Percentiles rank a stretch among this genome's conserved stretches.
Evolutionary conservation across 2,329 filamentous ascomycete genomes (phyloP).

Genomic region (Teratosphaeria pseudoeucalypti): DNA sequence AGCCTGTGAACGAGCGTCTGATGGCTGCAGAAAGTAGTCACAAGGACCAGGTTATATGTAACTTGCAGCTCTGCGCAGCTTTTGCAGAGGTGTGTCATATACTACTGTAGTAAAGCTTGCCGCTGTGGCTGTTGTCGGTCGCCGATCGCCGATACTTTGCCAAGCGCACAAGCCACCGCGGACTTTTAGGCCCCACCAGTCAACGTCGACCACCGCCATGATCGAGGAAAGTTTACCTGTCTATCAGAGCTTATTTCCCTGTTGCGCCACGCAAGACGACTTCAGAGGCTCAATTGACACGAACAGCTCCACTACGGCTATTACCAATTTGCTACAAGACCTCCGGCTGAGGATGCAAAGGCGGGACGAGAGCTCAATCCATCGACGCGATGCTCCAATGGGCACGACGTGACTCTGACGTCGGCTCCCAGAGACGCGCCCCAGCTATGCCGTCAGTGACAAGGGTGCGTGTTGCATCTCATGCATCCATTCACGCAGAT

Average conservation of each 20-base stretch:
- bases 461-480: conserved; percentile 1
- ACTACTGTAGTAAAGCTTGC: not conserved
- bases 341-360: not conserved
- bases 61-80: not conserved
- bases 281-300: not conserved
- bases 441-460: conserved; percentile 7
- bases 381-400: not conserved
- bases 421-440: not conserved
- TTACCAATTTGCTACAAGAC: not conserved
- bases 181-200: not conserved
- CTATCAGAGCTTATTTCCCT: not conserved
- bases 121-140: not conserved
- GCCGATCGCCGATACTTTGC: not conserved
- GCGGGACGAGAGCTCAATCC: not conserved
- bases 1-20: not conserved
- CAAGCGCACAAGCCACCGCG: not conserved
- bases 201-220: not conserved
- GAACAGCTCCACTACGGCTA: not conserved
- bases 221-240: not conserved
- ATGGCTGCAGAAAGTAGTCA: not conserved
- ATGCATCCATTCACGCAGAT: conserved; percentile 2
- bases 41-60: not conserved
- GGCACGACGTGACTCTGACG: not conserved
- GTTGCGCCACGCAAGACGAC: not conserved
- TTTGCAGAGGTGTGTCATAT: not conserved